A percentile compares a stretch with the other conserved stretches of the same genome.
Conservation (phyloP, 2,329 filamentous ascomycete genomes). For the Microdochium paspali region DNA sequence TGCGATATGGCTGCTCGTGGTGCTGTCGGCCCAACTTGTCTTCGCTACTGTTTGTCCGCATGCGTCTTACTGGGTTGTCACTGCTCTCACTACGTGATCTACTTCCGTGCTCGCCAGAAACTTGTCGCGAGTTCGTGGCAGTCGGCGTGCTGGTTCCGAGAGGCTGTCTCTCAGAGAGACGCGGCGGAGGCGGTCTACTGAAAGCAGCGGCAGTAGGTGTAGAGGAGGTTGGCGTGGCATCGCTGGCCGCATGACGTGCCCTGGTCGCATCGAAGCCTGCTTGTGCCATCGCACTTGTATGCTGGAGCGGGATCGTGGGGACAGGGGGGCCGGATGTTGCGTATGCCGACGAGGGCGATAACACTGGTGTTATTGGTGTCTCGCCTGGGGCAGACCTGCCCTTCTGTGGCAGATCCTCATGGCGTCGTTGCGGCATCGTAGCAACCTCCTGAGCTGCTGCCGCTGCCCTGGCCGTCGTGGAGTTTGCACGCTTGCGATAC, state of each 20-base stretch:
- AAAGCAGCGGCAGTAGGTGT: background rate
- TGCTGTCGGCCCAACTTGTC: background rate
- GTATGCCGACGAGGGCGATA: background rate
- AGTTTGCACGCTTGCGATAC: slow-evolving; percentile 19
- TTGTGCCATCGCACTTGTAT: background rate
- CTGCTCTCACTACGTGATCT: background rate
- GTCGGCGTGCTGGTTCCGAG: background rate
- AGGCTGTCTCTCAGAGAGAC: background rate
- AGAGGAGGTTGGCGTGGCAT: background rate
- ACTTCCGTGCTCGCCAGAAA: background rate
- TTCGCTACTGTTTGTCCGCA: background rate
- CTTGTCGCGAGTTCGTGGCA: background rate
- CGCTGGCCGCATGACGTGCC: background rate
- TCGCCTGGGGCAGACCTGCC: background rate
- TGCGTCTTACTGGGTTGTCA: background rate
- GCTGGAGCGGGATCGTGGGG: slow-evolving; percentile 16
- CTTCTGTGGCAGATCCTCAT: background rate
- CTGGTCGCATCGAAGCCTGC: background rate
- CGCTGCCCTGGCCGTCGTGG: slow-evolving; percentile 12
- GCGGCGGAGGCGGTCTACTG: background rate
- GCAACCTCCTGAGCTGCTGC: slow-evolving; percentile 16
- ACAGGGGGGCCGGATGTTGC: slow-evolving; percentile 13
- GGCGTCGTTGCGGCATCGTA: slow-evolving; percentile 1
- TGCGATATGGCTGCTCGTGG: background rate
- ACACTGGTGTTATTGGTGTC: background rate